Base-by-base conservation (phyloP, 78 protist species). In the Dictyostelium capitatum region DNA sequence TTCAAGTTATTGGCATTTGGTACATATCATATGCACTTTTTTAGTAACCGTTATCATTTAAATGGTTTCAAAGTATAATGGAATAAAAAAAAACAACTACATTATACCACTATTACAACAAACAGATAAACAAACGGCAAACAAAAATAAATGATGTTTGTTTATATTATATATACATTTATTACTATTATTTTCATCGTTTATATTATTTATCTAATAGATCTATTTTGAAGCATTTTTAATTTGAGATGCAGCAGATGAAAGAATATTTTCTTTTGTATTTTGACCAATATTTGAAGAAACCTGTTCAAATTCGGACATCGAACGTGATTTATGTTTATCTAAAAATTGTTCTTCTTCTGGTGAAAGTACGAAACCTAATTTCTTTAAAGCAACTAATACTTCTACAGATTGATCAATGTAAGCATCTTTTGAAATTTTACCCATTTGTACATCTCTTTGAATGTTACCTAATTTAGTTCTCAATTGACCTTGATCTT, bases 321-420 rank as follows among this genome's bases (percentile, higher is more conserved):
- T 94, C 50, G 54, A 70, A 54, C 75, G 80, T 65, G 96, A 77
- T 65, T 89, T 82, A 69, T 94, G 69, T 77, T 79, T 69, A 23
- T 78, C 92, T 28, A 94, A 84, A 62, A 94, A 94, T 89, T 48
- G 20, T 65, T 83, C 82, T 73, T 94, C 96, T 23, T 83, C 96
- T 25, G 89, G 57, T 51, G 93, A 94, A 43, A 93, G 87, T 48
- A 78, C 65, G 23, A 89, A 96, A 41, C 96, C 97, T 41, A 97
- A 82, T 81, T 97, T 94, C 73, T 91, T 90, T 54, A 97, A 85
- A 59, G 98, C 98, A 25, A 69, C 28, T 46, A 96, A 85, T 57
- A 97, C 91, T 65, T 97, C 98, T 17, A 95, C 83, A 50, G 87
- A 64, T 85, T 91, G 91, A 19, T 53, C 84, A 7, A 46, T 74